These are phyloP conservation scores for Ophiostoma novo-ulmi DNA, from an alignment of 2,329 filamentous ascomycete species.

Conservation along the genomic window DNA sequence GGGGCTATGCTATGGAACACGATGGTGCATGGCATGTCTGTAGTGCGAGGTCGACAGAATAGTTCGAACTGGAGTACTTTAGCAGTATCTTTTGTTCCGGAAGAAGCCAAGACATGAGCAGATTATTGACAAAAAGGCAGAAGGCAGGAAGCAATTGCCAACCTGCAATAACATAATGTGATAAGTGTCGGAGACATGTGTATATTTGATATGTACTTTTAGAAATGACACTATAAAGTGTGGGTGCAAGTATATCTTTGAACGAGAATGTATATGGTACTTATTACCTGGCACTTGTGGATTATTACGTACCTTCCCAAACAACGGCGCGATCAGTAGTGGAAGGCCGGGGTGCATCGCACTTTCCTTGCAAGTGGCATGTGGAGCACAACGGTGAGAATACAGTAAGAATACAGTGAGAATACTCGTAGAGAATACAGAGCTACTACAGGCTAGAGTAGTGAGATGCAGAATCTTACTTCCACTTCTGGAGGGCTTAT, in stretches of 20 bases:
- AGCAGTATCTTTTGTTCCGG: neutral
- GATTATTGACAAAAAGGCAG: neutral
- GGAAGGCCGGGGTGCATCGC: neutral
- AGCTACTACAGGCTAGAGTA: neutral
- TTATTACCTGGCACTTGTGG: neutral
- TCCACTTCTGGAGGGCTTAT: neutral
- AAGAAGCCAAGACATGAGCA: slow-evolving; percentile 8
- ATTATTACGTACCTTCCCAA: slow-evolving; percentile 7
- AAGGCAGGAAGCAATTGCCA: neutral
- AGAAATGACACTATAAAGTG: too few species aligned
- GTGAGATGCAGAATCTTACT: slow-evolving; percentile 9
- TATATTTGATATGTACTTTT: neutral
- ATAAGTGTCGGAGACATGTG: neutral
- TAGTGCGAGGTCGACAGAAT: neutral
- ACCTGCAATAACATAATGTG: neutral
- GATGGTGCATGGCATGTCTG: neutral
- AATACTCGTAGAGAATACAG: neutral
- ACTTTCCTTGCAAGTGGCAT: neutral
- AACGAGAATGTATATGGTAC: neutral
- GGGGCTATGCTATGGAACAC: neutral
- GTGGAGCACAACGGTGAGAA: neutral
- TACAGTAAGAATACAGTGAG: neutral
- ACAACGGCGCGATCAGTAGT: slow-evolving; percentile 6
- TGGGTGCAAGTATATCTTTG: neutral
- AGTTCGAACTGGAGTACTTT: neutral